Percentiles rank a stretch among this genome's conserved stretches.
Evolutionary conservation across 129 eudicot species (phyloP).

Genomic region (Heracleum sosnowskyi): DNA sequence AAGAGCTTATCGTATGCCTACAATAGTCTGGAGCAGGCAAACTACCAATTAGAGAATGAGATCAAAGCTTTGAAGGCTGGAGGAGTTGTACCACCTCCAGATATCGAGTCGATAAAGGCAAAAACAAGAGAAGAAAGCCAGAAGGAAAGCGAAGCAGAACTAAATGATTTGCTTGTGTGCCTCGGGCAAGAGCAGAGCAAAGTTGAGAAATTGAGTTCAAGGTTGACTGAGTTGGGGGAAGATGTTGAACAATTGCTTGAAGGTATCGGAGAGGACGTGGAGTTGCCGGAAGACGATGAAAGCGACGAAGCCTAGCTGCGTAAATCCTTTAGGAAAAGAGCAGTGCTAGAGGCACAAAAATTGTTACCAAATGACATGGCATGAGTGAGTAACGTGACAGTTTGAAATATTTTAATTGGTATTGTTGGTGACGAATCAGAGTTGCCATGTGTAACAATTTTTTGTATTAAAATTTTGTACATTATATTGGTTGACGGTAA

Average conservation of each 20-base stretch:
- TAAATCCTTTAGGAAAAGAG: background rate
- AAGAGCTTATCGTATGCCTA: conserved; percentile 88
- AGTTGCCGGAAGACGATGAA: conserved; percentile 33
- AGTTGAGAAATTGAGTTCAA: conserved; percentile 64
- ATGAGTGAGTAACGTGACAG: too few species aligned
- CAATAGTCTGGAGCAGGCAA: conserved; percentile 87
- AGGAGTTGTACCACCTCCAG: conserved; percentile 26
- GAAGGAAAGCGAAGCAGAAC: conserved; percentile 86
- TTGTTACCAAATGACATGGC: too few species aligned
- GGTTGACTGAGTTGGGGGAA: conserved; percentile 70
- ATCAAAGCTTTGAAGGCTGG: conserved; percentile 41
- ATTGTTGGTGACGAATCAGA: too few species aligned
- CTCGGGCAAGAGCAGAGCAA: conserved; percentile 94
- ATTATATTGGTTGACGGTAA: background rate
- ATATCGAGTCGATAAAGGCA: conserved; percentile 64
- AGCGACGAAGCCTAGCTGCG: conserved; percentile 34
- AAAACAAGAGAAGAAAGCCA: conserved; percentile 84
- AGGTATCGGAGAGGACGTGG: conserved; percentile 76
- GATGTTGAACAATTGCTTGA: conserved; percentile 80
- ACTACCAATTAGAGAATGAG: conserved; percentile 66
- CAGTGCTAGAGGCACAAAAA: too few species aligned
- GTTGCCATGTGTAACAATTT: background rate
- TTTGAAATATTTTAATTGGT: too few species aligned
- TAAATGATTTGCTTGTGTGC: conserved; percentile 80
- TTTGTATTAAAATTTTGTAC: background rate